Percentiles rank a stretch among this genome's conserved stretches.
Evolutionary conservation across 2,329 filamentous ascomycete species (phyloP).

Genomic region (Cercospora brassicicola): DNA sequence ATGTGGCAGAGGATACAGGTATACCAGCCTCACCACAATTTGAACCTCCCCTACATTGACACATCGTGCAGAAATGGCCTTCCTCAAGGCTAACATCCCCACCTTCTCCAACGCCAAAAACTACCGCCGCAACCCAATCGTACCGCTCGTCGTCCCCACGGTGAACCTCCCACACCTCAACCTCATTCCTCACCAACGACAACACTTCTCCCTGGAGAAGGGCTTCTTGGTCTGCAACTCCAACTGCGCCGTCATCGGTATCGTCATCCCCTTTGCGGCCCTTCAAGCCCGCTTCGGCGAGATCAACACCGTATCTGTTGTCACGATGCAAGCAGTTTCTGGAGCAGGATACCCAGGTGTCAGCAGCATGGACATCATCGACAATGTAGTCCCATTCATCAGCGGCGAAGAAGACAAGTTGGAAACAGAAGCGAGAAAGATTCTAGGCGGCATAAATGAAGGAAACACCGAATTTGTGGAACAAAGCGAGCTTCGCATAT

Average conservation of each 20-base stretch:
- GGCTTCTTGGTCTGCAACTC: conserved; percentile 97
- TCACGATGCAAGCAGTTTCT: conserved; percentile 92
- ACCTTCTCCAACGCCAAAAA: conserved; percentile 99
- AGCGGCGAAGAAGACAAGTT: conserved; percentile 94
- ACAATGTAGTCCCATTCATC: conserved; percentile 95
- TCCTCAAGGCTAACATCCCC: conserved; percentile 80
- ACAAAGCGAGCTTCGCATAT: conserved; percentile 72
- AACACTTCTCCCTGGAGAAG: conserved; percentile 69
- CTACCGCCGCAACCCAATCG: conserved; percentile 84
- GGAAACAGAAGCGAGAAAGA: conserved; percentile 92
- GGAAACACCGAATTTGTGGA: conserved; percentile 74
- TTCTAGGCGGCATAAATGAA: conserved; percentile 72
- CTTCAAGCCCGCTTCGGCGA: conserved; percentile 83
- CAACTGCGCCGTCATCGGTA: conserved; percentile 94
- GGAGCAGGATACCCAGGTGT: conserved; percentile 90
- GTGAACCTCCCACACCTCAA: conserved; percentile 87
- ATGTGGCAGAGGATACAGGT: conserved; percentile 91
- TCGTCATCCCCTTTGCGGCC: conserved; percentile 92
- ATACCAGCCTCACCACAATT: too few relatives aligned
- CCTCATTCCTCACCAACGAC: conserved; percentile 84
- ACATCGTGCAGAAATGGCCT: conserved; percentile 95
- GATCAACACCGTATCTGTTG: conserved; percentile 73
- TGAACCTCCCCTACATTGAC: too few relatives aligned
- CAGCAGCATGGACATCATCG: conserved; percentile 89
- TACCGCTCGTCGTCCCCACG: conserved; percentile 90